Evolutionary conservation across 257 asterid species (phyloP).

Genomic region (Oldenlandia corymbosa): DNA sequence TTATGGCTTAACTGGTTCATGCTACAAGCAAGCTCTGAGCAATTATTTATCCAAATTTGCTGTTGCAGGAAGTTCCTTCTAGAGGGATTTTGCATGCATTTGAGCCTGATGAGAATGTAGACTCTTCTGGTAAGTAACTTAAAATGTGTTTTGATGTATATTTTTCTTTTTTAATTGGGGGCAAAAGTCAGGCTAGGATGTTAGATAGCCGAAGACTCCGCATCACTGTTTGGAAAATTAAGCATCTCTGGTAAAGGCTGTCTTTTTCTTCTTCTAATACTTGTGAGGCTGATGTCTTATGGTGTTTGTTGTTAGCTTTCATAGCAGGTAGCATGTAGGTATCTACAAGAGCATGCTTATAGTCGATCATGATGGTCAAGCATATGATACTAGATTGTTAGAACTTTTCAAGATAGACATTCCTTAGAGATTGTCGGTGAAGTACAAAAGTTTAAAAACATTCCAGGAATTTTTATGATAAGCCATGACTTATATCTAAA

Average conservation of each 20-base stretch:
- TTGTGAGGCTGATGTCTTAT: neutral
- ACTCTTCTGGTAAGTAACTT: conserved; percentile 48
- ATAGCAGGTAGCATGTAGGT: too few relatives aligned
- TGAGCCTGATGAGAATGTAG: conserved; percentile 48
- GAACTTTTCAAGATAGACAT: neutral
- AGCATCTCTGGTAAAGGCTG: neutral
- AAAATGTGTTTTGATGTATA: neutral
- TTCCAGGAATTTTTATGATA: too few relatives aligned
- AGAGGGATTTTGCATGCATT: conserved; percentile 59
- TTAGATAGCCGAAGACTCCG: neutral
- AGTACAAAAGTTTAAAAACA: neutral
- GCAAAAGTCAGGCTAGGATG: neutral
- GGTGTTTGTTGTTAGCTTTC: neutral
- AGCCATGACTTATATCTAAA: neutral
- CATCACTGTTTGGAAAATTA: neutral
- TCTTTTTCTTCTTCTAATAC: neutral
- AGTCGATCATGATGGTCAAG: neutral
- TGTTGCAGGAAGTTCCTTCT: conserved; percentile 37
- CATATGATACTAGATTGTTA: neutral
- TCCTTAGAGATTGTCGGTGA: neutral
- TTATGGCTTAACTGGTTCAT: neutral
- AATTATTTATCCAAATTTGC: conserved; percentile 4
- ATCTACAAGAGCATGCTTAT: neutral
- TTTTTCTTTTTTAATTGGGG: neutral
- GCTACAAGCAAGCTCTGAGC: neutral